Evolutionary conservation across 257 asterid species (phyloP).

Genomic region (Lycium barbarum): DNA sequence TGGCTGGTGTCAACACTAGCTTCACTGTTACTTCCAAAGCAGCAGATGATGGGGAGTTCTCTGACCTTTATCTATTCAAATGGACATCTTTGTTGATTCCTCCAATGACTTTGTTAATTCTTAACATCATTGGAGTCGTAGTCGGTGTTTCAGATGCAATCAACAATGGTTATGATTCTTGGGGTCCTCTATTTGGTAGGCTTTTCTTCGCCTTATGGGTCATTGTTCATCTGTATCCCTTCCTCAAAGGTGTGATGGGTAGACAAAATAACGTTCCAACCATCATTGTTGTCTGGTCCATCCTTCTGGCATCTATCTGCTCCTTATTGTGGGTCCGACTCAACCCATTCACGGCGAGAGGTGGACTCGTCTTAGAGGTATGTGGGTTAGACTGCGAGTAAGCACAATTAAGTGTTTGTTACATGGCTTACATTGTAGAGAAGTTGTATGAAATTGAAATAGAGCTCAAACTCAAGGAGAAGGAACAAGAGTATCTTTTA

Average conservation of each 20-base stretch:
- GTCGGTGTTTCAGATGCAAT: slow-evolving; percentile 91
- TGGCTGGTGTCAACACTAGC: slow-evolving; percentile 89
- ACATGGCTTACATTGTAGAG: slow-evolving; percentile 49
- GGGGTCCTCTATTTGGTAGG: slow-evolving; percentile 96
- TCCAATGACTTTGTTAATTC: slow-evolving; percentile 80
- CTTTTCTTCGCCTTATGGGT: slow-evolving; percentile 98
- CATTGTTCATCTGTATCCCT: slow-evolving; percentile 88
- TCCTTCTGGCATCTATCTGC: slow-evolving; percentile 91
- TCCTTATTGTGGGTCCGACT: slow-evolving; percentile 91
- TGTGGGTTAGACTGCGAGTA: slow-evolving; percentile 95
- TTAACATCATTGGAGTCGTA: slow-evolving; percentile 84
- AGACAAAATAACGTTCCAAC: slow-evolving; percentile 81
- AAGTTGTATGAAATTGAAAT: slow-evolving; percentile 34
- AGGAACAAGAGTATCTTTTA: slow-evolving; percentile 20
- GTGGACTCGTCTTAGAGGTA: slow-evolving; percentile 75
- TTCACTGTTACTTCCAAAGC: slow-evolving; percentile 97
- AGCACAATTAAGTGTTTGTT: slow-evolving; percentile 32
- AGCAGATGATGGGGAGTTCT: slow-evolving; percentile 88
- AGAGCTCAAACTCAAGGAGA: slow-evolving; percentile 37
- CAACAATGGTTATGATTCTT: slow-evolving; percentile 86
- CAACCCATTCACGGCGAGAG: slow-evolving; percentile 75
- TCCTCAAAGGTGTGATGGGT: slow-evolving; percentile 98
- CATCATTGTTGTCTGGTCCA: slow-evolving; percentile 90
- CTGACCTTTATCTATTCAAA: slow-evolving; percentile 89
- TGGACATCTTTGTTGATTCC: slow-evolving; percentile 95